Conservation (phyloP, 129 eudicot genomes). For the Logfia minima region DNA sequence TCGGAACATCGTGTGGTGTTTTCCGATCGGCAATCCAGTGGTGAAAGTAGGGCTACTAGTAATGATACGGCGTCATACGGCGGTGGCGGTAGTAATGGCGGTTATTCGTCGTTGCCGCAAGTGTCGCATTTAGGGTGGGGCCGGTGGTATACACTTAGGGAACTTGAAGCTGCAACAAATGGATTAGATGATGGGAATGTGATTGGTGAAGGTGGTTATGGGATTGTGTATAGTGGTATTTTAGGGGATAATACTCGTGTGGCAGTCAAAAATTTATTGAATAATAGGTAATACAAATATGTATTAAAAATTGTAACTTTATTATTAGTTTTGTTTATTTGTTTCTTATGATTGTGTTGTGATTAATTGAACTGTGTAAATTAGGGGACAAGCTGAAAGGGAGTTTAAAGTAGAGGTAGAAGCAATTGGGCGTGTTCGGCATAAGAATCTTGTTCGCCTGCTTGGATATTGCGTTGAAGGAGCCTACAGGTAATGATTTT, state of each 20-base stretch:
- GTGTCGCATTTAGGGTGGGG: conserved; percentile 99
- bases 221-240: conserved; percentile 52
- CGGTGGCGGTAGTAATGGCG: conserved; percentile 40
- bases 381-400: conserved; percentile 97
- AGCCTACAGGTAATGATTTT: conserved; percentile 71
- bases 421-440: conserved; percentile 91
- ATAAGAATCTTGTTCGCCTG: conserved; percentile 91
- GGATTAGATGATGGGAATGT: conserved; percentile 61
- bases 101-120: conserved; percentile 63
- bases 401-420: conserved; percentile 97
- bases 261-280: conserved; percentile 40
- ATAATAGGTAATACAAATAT: conserved; percentile 28
- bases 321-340: neutral
- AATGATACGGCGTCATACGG: conserved; percentile 59
- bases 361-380: neutral
- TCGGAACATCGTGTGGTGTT: conserved; percentile 67
- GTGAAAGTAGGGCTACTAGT: conserved; percentile 81
- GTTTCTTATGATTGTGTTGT: neutral
- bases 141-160: conserved; percentile 89
- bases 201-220: conserved; percentile 98
- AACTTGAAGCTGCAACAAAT: conserved; percentile 68
- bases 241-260: conserved; percentile 43
- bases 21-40: conserved; percentile 85
- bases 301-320: neutral
- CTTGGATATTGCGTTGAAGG: conserved; percentile 97